Conservation (phyloP, 176 grass and related monocot genomes). For the Rhynchospora breviuscula region DNA sequence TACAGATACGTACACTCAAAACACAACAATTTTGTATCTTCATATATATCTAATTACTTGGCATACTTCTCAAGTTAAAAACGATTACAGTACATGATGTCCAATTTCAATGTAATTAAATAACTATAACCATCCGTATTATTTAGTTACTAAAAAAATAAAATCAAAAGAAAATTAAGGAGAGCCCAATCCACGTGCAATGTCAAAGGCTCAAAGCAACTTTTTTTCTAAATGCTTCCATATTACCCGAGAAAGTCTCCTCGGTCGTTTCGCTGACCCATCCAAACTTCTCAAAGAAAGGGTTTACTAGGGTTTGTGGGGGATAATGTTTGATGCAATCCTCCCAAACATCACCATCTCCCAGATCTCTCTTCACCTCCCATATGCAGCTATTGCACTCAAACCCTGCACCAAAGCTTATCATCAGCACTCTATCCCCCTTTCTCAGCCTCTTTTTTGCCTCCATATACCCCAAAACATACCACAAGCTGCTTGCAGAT, state of each 20-base stretch:
- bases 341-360: slow-evolving; percentile 20
- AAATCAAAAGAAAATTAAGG: neutral
- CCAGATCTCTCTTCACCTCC: slow-evolving; percentile 18
- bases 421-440: slow-evolving; percentile 17
- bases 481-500: slow-evolving; percentile 19
- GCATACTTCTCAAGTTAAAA: neutral
- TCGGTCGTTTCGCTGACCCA: slow-evolving; percentile 12
- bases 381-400: slow-evolving; percentile 21
- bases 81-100: neutral
- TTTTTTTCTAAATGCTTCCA: slow-evolving; percentile 11
- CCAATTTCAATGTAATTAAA: neutral
- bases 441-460: slow-evolving; percentile 8
- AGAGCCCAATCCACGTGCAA: neutral
- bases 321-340: slow-evolving; percentile 20
- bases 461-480: slow-evolving; percentile 27
- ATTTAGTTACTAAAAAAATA: neutral
- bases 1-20: neutral
- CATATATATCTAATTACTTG: neutral
- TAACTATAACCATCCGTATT: neutral
- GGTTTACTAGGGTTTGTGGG: neutral
- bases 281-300: slow-evolving; percentile 15
- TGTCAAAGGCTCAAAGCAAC: neutral
- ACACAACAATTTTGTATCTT: neutral
- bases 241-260: neutral
- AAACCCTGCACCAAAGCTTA: slow-evolving; percentile 27